Conservation (phyloP, 2,329 filamentous ascomycete species). For the Apiospora kogelbergensis region DNA sequence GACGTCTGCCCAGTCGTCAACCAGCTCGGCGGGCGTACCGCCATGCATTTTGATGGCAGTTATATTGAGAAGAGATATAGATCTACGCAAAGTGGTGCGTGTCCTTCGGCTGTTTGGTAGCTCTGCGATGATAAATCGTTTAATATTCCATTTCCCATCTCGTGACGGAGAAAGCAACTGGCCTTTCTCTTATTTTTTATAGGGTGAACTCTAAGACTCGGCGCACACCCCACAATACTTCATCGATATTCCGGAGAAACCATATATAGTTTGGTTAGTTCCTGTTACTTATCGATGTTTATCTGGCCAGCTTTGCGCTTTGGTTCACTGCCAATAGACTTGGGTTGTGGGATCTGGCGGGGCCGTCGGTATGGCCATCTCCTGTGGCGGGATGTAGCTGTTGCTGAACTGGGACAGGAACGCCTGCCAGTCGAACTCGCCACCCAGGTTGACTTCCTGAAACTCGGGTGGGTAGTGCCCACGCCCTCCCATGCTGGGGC, state of each 20-base stretch:
- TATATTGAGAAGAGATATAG: not conserved
- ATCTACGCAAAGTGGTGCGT: not conserved
- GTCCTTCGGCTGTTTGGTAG: not conserved
- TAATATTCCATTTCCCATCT: not conserved
- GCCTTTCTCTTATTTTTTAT: not conserved
- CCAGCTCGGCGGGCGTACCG: no score
- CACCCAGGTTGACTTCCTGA: slow-evolving; percentile 30
- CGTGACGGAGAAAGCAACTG: not conserved
- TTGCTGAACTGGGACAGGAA: slow-evolving; percentile 29
- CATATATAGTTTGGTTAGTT: not conserved
- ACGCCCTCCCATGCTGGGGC: slow-evolving; percentile 23
- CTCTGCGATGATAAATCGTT: not conserved
- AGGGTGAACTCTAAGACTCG: not conserved
- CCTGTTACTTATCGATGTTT: not conserved
- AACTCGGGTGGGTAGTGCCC: slow-evolving; percentile 30
- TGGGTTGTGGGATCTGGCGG: not conserved
- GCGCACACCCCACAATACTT: not conserved
- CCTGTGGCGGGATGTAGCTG: slow-evolving; percentile 21
- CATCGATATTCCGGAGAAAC: not conserved
- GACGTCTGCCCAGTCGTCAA: not conserved
- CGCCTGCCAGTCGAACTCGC: slow-evolving; percentile 34
- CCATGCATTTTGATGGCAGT: not conserved
- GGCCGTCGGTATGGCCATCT: slow-evolving; percentile 3
- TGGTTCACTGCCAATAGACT: slow-evolving; percentile 3
- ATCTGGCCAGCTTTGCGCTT: not conserved